Evolutionary conservation across 192 early-diverging fungal genomes (phyloP), one percentile per base, ranked within the genome.

Genomic region (Coemansia aciculifera): DNA sequence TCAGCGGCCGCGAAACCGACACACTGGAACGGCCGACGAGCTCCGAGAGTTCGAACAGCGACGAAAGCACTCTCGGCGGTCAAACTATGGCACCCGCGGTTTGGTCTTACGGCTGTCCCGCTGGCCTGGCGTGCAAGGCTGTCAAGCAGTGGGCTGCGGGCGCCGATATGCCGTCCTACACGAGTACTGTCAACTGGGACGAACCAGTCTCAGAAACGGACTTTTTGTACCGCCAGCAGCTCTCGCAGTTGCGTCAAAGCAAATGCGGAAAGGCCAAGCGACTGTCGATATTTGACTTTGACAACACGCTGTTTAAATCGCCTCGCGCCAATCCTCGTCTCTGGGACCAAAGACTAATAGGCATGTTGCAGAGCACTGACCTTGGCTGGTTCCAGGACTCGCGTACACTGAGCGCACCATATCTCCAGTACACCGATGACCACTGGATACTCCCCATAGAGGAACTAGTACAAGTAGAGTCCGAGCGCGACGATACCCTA

Each of bases 231-330:
- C 59, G 80, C n/a, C 68, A 62, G 31, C 75, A 83, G 64, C 75
- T 83, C 3, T 40, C 72, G 6, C 36, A 68, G 57, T 63, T 83
- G 52, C 72, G 80, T 11, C 65, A 59, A 66, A 56, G 44, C 63
- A 77, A 72, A 61, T 37, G 60, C 3, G 66, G 63, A 2, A 60
- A 60, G 19, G 70, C 72, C 52, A 73, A 71, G 13, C 69, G 76
- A 19, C 60, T 85, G 42, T 54, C 73, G 3, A 79, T 89, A 21
- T 87, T 89, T 66, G 88, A 89, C 68, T 89, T 89, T 84, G 88
- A 89, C 70, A 86, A 86, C 66, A 89, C 88, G 12, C 73, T 89
- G 54, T 89, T 87, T 71, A 78, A 79, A 29, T 88, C 88, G 21
- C 88, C 88, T 2, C 63, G 79, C 27, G 87, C 88, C 7, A 89